A percentile compares a stretch with the other conserved stretches of the same genome.
These are phyloP conservation scores for Nicotiana otophora DNA, from an alignment of 257 asterid genomes.

Conservation along the genomic window DNA sequence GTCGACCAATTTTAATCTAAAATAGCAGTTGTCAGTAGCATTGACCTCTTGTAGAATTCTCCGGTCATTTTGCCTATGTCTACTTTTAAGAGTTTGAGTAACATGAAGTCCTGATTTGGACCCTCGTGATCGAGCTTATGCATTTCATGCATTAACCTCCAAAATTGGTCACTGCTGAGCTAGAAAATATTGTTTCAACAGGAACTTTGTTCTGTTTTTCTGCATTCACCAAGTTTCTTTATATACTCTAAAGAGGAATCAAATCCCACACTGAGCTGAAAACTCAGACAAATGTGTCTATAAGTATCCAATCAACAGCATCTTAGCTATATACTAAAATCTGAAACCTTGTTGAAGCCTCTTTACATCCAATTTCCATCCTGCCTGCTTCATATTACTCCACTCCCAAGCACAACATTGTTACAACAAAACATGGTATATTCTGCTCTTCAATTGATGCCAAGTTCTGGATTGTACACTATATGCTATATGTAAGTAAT, in stretches of 20 bases:
- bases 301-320: not conserved
- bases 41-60: no score
- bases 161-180: not conserved
- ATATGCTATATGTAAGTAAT: not conserved
- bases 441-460: not conserved
- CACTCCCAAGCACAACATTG: not conserved
- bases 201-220: not conserved
- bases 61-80: no score
- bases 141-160: not conserved
- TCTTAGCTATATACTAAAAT: not conserved
- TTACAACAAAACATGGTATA: not conserved
- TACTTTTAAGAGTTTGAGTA: no score
- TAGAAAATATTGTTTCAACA: not conserved
- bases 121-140: no score
- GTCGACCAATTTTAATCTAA: no score
- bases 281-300: not conserved
- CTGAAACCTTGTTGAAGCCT: not conserved
- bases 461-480: slow-evolving; percentile 4
- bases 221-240: not conserved
- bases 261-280: not conserved
- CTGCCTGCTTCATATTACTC: not conserved
- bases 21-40: no score
- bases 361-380: not conserved
- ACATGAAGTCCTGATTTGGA: no score
- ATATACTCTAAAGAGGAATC: not conserved